These are phyloP conservation scores for Poronia punctata DNA, from an alignment of 495 filamentous ascomycete species.

Conservation along the genomic window DNA sequence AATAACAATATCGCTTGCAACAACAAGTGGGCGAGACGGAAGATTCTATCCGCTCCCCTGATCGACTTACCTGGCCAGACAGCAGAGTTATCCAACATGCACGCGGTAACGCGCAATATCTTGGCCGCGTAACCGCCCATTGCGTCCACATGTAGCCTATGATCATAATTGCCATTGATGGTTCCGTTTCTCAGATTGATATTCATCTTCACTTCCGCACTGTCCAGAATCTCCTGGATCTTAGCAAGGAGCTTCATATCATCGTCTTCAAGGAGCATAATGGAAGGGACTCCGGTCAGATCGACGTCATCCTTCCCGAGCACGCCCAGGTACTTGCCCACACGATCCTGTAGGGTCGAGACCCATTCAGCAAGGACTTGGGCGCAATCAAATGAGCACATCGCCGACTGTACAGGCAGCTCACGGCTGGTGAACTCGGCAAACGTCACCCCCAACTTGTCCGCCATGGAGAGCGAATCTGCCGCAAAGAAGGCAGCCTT, in stretches of 20 bases:
- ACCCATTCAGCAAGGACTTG: conserved; percentile 97
- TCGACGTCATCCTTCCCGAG: conserved; percentile 79
- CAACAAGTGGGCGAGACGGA: too few relatives aligned
- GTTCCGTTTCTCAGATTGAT: conserved; percentile 37
- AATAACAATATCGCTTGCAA: too few relatives aligned
- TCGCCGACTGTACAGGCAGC: conserved; percentile 84
- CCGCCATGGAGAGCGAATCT: conserved; percentile 84
- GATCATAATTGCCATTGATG: conserved; percentile 41
- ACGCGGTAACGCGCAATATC: conserved; percentile 78
- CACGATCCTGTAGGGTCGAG: conserved; percentile 87
- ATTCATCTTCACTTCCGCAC: conserved; percentile 74
- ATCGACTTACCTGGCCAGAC: conserved; percentile 79
- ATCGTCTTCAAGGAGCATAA: conserved; percentile 88
- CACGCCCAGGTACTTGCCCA: conserved; percentile 80
- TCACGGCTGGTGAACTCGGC: conserved; percentile 81
- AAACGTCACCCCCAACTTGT: conserved; percentile 80
- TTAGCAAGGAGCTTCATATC: conserved; percentile 83
- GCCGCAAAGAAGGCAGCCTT: conserved; percentile 94
- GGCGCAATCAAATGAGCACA: conserved; percentile 95
- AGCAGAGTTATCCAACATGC: conserved; percentile 80
- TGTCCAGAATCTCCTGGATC: conserved; percentile 72
- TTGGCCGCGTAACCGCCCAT: conserved; percentile 75
- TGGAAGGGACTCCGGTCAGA: conserved; percentile 65
- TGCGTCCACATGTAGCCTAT: conserved; percentile 51
- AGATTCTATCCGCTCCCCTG: too few relatives aligned